These are phyloP conservation scores for Arthroderma uncinatum DNA, from an alignment of 2,329 filamentous ascomycete genomes.

Conservation along the genomic window DNA sequence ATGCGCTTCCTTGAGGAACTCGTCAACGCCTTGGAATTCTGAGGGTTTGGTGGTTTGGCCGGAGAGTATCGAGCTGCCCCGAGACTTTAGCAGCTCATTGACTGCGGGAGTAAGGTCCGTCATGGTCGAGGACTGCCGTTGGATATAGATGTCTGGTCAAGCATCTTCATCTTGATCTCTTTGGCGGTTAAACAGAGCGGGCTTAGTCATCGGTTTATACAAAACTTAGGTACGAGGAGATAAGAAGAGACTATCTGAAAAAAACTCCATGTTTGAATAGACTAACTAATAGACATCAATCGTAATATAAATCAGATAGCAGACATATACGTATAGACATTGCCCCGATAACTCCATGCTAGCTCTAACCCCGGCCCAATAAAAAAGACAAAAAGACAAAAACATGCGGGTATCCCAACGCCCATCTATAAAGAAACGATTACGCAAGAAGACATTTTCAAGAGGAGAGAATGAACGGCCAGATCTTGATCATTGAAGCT, in stretches of 20 bases:
- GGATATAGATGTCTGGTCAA: too few relatives aligned
- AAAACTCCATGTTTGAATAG: background rate
- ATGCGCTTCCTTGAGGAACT: constrained; percentile 88
- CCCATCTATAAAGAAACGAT: background rate
- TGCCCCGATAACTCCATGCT: constrained; percentile 1
- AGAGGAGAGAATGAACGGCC: background rate
- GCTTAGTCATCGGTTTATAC: too few relatives aligned
- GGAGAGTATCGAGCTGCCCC: constrained; percentile 28
- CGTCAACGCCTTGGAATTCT: constrained; percentile 48
- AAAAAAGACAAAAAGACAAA: background rate
- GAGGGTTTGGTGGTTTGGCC: constrained; percentile 16
- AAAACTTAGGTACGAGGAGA: background rate
- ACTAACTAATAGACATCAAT: background rate
- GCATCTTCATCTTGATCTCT: too few relatives aligned
- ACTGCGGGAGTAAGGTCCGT: constrained; percentile 33
- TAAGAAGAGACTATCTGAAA: background rate
- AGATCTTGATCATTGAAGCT: background rate
- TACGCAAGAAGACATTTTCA: background rate
- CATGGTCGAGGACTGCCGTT: constrained; percentile 21
- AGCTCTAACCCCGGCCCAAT: background rate
- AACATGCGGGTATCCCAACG: background rate
- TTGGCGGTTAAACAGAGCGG: too few relatives aligned
- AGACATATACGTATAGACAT: too few relatives aligned
- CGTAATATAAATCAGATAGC: background rate
- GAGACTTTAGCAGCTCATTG: constrained; percentile 26